These are phyloP conservation scores for Catunica adiposa DNA, from an alignment of 2,329 filamentous ascomycete genomes.

Conservation along the genomic window DNA sequence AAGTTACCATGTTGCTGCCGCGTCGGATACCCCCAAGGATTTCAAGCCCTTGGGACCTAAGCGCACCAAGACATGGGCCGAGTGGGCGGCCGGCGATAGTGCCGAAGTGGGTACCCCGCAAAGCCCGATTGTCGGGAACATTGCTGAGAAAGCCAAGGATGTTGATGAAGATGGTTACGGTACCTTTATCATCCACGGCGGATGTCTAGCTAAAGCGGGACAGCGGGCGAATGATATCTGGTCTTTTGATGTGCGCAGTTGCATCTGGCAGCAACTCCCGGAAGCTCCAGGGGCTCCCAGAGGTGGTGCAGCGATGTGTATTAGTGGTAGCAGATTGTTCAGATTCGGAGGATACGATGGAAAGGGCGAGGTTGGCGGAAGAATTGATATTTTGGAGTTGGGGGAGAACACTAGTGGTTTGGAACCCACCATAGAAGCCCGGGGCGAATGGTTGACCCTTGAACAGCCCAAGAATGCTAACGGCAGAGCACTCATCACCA, in stretches of 20 bases:
- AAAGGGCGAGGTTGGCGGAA: conserved; percentile 49
- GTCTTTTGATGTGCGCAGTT: conserved; percentile 52
- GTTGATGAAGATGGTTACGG: conserved; percentile 46
- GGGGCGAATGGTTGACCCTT: conserved; percentile 39
- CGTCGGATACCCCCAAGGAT: conserved; percentile 39
- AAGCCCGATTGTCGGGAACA: conserved; percentile 38
- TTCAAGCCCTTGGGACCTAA: conserved; percentile 25
- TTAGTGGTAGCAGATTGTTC: conserved; percentile 48
- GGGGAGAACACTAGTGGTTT: conserved; percentile 32
- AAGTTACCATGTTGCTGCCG: conserved; percentile 51
- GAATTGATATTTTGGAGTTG: conserved; percentile 49
- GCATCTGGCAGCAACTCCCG: conserved; percentile 51
- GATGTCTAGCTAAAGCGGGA: conserved; percentile 44
- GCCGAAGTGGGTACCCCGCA: conserved; percentile 41
- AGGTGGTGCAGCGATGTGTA: conserved; percentile 50
- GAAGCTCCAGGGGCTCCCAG: conserved; percentile 50
- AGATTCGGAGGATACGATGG: conserved; percentile 72
- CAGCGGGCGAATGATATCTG: conserved; percentile 53
- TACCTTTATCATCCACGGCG: conserved; percentile 61
- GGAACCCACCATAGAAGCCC: conserved; percentile 34
- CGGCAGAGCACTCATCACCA: neutral
- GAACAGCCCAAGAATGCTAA: conserved; percentile 21
- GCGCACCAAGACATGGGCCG: conserved; percentile 32
- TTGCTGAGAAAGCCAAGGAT: conserved; percentile 41
- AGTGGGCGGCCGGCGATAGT: conserved; percentile 39